A percentile compares a stretch with the other conserved stretches of the same genome.
Conservation (phyloP, 2,329 filamentous ascomycete genomes). For the Trichoderma sp. region DNA sequence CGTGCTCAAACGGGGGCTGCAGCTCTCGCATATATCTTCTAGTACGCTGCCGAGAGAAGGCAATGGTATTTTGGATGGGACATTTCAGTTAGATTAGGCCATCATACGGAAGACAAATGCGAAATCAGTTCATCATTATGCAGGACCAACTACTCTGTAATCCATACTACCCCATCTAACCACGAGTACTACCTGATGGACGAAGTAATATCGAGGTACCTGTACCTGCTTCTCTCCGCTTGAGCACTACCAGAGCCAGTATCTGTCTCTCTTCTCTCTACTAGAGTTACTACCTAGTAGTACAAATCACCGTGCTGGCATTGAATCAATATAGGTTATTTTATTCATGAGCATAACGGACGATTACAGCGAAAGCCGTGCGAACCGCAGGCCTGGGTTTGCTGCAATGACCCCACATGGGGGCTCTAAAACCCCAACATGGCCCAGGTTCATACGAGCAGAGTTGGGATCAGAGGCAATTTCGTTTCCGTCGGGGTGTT, state of each 20-base stretch:
- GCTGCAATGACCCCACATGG: slow-evolving; percentile 1
- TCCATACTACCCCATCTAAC: not conserved
- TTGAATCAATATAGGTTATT: not conserved
- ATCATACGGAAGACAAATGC: not conserved
- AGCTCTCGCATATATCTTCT: not conserved
- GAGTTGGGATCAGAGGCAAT: slow-evolving; percentile 10
- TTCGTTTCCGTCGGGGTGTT: slow-evolving; percentile 11
- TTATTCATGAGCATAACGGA: not conserved
- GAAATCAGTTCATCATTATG: slow-evolving; percentile 7
- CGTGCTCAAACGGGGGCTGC: not conserved
- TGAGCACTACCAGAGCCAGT: not conserved
- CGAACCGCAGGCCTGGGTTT: not conserved
- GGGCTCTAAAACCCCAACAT: slow-evolving; percentile 13
- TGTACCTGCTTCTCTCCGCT: not conserved
- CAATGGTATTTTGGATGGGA: not conserved
- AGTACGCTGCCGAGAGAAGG: not conserved
- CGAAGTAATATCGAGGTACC: not conserved
- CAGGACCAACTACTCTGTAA: not conserved
- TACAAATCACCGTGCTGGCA: not conserved
- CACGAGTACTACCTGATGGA: not conserved
- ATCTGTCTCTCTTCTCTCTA: not conserved
- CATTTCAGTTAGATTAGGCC: slow-evolving; percentile 14
- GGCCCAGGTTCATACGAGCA: slow-evolving; percentile 13
- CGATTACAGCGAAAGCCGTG: not conserved
- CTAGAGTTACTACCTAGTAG: not conserved